A percentile compares a stretch with the other conserved stretches of the same genome.
phyloP scores from a whole-genome alignment of 2,329 filamentous ascomycete species.

The Cytospora piceae region DNA sequence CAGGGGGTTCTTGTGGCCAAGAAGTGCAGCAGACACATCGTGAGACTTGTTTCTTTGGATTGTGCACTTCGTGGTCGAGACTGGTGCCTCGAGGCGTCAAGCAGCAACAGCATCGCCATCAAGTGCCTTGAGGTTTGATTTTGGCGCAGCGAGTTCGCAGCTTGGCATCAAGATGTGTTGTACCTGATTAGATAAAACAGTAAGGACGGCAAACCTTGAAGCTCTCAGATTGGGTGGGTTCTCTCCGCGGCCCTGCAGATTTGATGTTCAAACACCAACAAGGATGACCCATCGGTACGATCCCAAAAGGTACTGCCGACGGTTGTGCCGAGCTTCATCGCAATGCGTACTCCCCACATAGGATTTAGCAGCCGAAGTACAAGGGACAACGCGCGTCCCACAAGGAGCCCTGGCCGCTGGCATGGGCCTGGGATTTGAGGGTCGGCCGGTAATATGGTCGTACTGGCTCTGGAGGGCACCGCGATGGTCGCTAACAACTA shows the following conservation, averaged over 20 bases:
- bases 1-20: constrained; percentile 18
- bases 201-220: constrained; percentile 11
- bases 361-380: constrained; percentile 14
- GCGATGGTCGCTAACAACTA: constrained; percentile 15
- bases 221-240: constrained; percentile 21
- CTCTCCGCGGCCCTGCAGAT: constrained; percentile 5
- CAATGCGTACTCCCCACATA: constrained; percentile 16
- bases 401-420: constrained; percentile 23
- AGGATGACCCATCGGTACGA: constrained; percentile 20
- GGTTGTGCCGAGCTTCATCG: constrained; percentile 29
- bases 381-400: constrained; percentile 26
- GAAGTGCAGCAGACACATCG: constrained; percentile 10
- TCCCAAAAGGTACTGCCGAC: constrained; percentile 29
- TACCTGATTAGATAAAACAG: constrained; percentile 23
- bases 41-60: constrained; percentile 14
- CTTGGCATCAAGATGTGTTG: constrained; percentile 16
- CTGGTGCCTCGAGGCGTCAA: constrained; percentile 16
- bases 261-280: background rate
- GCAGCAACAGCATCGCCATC: constrained; percentile 14
- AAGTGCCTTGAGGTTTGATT: constrained; percentile 3
- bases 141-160: constrained; percentile 22
- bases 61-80: constrained; percentile 6
- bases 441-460: constrained; percentile 23
- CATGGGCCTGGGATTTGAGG: constrained; percentile 15
- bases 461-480: constrained; percentile 20